Evolutionary conservation across 371 early-diverging fungal species (phyloP).

Genomic region (Funneliformis caledonium): DNA sequence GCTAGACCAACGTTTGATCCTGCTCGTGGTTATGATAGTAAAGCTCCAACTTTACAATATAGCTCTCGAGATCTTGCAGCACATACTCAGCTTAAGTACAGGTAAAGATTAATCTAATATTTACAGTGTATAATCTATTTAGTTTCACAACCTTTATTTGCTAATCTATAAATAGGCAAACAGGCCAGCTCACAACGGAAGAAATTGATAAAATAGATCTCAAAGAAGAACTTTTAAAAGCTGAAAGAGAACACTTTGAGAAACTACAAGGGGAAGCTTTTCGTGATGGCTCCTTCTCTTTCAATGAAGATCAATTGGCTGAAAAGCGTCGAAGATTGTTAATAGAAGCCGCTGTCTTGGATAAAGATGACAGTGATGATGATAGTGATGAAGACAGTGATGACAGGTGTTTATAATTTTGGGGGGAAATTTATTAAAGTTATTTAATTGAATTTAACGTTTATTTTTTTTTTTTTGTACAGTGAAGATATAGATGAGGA

Average conservation of each 20-base stretch:
- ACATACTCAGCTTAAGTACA: conserved; percentile 88
- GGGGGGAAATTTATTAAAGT: not conserved
- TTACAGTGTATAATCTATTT: not conserved
- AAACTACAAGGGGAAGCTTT: conserved; percentile 39
- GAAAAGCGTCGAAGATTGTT: conserved; percentile 48
- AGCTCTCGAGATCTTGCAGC: conserved; percentile 82
- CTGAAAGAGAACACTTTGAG: conserved; percentile 42
- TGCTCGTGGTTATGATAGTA: conserved; percentile 75
- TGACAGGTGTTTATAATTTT: not conserved
- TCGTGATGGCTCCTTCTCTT: conserved; percentile 46
- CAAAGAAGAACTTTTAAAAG: conserved; percentile 41
- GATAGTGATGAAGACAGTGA: conserved; percentile 55
- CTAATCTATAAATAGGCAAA: conserved; percentile 57
- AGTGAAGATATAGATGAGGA: conserved; percentile 82
- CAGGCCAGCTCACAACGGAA: conserved; percentile 73
- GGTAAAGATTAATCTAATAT: conserved; percentile 49
- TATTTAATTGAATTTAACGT: not conserved
- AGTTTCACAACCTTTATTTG: not conserved
- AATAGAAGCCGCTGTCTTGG: conserved; percentile 51
- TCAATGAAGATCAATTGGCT: conserved; percentile 49
- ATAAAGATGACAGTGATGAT: conserved; percentile 71
- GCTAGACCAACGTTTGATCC: conserved; percentile 86
- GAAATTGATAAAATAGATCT: conserved; percentile 45
- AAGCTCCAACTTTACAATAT: conserved; percentile 76
- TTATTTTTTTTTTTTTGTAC: conserved; percentile 34